phyloP scores from a whole-genome alignment of 2,329 filamentous ascomycete genomes.

The Ceratocystis colombiana region DNA sequence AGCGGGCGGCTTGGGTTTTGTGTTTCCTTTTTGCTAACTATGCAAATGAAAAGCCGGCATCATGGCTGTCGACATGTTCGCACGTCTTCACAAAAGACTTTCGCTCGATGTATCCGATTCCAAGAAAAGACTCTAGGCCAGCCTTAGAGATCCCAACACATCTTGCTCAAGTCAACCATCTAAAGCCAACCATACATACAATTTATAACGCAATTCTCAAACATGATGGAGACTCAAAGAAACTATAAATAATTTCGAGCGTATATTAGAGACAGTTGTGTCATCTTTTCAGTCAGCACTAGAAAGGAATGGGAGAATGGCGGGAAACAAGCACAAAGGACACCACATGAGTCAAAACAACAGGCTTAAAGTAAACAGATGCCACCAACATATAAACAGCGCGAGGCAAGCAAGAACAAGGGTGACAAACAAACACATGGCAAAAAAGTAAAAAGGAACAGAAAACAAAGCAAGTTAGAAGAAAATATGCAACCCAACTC shows the following conservation, averaged over 20 bases:
- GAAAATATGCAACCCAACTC: constrained; percentile 19
- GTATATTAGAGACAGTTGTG: not conserved
- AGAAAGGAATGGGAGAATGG: not conserved
- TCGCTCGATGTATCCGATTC: constrained; percentile 28
- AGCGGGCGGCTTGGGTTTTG: too few species aligned
- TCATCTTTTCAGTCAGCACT: not conserved
- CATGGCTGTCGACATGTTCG: constrained; percentile 47
- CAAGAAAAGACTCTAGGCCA: constrained; percentile 23
- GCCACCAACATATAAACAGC: constrained; percentile 13
- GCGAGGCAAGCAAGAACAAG: constrained; percentile 9
- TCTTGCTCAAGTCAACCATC: not conserved
- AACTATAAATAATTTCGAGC: not conserved
- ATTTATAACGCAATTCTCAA: not conserved
- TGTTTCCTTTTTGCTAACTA: not conserved
- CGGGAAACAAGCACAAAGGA: constrained; percentile 10
- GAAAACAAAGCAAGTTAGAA: too few species aligned
- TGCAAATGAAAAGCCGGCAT: constrained; percentile 35
- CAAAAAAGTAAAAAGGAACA: constrained; percentile 3
- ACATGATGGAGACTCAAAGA: not conserved
- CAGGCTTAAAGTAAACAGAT: not conserved
- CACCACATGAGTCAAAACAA: constrained; percentile 4
- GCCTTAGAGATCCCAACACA: not conserved
- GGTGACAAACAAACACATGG: constrained; percentile 6
- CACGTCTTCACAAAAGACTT: constrained; percentile 40
- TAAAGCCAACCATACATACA: too few species aligned